Conservation (phyloP, 495 filamentous ascomycete species). For the Hypoxylon fragiforme region DNA sequence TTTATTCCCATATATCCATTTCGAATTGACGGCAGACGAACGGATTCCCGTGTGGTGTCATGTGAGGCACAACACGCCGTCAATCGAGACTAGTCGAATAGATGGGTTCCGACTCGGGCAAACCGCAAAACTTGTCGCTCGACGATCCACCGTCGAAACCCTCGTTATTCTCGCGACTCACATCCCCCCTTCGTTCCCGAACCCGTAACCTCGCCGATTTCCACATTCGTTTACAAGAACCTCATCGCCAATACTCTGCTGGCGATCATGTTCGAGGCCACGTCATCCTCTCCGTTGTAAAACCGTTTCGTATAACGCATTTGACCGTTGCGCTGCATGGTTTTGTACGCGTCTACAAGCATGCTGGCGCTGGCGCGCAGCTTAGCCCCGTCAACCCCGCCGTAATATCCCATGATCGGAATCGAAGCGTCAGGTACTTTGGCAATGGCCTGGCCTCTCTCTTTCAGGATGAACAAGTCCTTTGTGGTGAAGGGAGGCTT, state of each 20-base stretch:
- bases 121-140: constrained; percentile 32
- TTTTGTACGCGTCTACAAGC: constrained; percentile 84
- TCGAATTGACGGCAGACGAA: constrained; percentile 9
- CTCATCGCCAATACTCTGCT: constrained; percentile 80
- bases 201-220: constrained; percentile 77
- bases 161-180: constrained; percentile 52
- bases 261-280: constrained; percentile 67
- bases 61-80: constrained; percentile 35
- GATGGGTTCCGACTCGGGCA: constrained; percentile 41
- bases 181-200: constrained; percentile 64
- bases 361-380: constrained; percentile 67
- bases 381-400: constrained; percentile 49
- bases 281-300: constrained; percentile 78
- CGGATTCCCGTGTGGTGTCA: constrained; percentile 34
- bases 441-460: constrained; percentile 82
- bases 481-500: constrained; percentile 88
- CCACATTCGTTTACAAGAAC: constrained; percentile 79
- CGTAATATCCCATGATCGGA: constrained; percentile 42
- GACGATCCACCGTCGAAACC: constrained; percentile 43
- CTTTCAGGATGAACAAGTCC: constrained; percentile 86
- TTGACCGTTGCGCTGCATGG: constrained; percentile 86
- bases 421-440: constrained; percentile 66
- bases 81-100: constrained; percentile 35
- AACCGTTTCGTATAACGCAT: constrained; percentile 86
- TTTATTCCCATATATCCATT: constrained; percentile 8